phyloP scores from a whole-genome alignment of 75 land plant genomes.

The Cunninghamia lanceolata region DNA sequence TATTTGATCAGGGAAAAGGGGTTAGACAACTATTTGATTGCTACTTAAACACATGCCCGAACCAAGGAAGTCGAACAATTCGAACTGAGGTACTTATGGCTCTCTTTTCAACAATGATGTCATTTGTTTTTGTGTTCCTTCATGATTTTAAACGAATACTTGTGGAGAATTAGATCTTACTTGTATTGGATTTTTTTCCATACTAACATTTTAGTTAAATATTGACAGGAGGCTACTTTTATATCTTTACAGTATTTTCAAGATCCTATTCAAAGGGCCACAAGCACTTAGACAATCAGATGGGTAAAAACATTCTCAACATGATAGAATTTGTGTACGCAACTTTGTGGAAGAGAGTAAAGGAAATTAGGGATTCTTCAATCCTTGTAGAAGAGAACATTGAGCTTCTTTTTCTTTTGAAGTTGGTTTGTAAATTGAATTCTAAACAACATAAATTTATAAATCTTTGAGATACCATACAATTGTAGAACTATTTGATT shows the following conservation, averaged over 20 bases:
- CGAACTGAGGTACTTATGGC: conserved; percentile 84
- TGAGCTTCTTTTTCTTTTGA: not conserved
- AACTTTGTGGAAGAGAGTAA: not conserved
- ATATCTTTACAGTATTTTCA: conserved; percentile 92
- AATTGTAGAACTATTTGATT: not conserved
- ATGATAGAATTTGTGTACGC: not conserved
- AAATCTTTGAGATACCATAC: not conserved
- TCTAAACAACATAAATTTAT: not conserved
- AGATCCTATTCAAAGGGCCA: conserved; percentile 67
- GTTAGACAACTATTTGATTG: conserved; percentile 49
- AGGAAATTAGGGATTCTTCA: not conserved
- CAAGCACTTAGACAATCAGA: not conserved
- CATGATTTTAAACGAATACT: not conserved
- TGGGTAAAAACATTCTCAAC: not conserved
- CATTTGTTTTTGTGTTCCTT: not conserved
- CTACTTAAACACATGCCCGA: conserved; percentile 91
- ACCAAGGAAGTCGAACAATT: conserved; percentile 95
- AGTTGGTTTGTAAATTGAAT: not conserved
- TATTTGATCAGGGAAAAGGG: conserved; percentile 46
- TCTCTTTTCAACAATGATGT: too few relatives aligned
- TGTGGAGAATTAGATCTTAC: not conserved
- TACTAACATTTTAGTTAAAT: conserved; percentile 3
- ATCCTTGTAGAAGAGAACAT: not conserved
- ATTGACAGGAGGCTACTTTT: conserved; percentile 76
- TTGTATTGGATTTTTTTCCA: not conserved